These are phyloP conservation scores for Globisporangium parvum DNA, from an alignment of 352 stramenopile species.

Conservation along the genomic window DNA sequence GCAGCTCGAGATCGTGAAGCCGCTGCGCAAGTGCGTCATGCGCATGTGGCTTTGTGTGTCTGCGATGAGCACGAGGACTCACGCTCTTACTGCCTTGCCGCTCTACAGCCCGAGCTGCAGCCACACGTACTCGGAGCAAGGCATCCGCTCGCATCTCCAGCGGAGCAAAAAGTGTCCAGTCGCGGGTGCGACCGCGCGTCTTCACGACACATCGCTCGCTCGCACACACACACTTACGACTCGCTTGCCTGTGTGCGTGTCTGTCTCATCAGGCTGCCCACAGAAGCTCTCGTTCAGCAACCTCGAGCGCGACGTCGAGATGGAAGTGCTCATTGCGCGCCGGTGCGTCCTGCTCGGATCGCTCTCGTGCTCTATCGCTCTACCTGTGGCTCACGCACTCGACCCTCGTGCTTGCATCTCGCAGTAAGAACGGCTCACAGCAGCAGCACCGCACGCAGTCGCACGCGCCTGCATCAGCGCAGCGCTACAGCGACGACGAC, in stretches of 20 bases:
- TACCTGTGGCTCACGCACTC: background rate
- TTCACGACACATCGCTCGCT: no score
- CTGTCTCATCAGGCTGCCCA: slow-evolving; percentile 44
- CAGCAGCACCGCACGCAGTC: slow-evolving; percentile 6
- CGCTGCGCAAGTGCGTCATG: slow-evolving; percentile 56
- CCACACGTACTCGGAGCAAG: slow-evolving; percentile 79
- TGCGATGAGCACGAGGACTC: background rate
- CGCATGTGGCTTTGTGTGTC: background rate
- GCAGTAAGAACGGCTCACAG: slow-evolving; percentile 25
- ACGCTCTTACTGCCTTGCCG: background rate
- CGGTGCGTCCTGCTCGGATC: slow-evolving; percentile 20
- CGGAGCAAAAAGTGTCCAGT: slow-evolving; percentile 75
- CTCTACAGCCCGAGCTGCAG: slow-evolving; percentile 51
- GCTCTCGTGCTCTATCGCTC: background rate
- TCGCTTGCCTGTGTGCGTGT: background rate
- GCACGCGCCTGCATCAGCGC: slow-evolving; percentile 9
- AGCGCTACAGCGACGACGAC: slow-evolving; percentile 36
- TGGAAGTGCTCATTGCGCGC: slow-evolving; percentile 75
- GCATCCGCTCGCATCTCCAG: slow-evolving; percentile 66
- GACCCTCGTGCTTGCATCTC: background rate
- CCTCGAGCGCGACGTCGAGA: slow-evolving; percentile 82
- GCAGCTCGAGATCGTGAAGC: slow-evolving; percentile 75
- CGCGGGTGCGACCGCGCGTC: slow-evolving; percentile 28
- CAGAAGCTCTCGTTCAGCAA: slow-evolving; percentile 46
- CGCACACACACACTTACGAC: no score